phyloP scores from a whole-genome alignment of 73 alveolate species.

The Effrenium voratum region DNA sequence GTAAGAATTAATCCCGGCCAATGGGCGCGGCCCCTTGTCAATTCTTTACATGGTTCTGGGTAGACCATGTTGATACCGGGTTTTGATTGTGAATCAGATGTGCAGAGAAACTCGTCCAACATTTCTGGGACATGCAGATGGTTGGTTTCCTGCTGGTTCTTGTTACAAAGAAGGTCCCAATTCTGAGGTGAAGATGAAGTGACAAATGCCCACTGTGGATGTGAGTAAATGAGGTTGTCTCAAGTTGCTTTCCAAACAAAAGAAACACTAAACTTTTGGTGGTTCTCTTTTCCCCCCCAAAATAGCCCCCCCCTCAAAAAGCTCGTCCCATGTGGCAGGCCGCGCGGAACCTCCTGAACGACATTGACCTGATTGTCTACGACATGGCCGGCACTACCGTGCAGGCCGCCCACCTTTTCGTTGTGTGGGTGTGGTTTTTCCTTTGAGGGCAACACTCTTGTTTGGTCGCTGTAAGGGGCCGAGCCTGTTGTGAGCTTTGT shows the following conservation, averaged over 20 bases:
- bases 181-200: neutral
- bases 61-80: no score
- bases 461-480: neutral
- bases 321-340: constrained; percentile 13
- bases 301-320: neutral
- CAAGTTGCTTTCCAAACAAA: neutral
- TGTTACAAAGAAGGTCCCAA: neutral
- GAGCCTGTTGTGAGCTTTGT: neutral
- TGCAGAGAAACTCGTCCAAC: no score
- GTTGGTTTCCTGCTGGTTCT: neutral
- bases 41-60: neutral
- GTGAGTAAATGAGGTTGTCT: neutral
- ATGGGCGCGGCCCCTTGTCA: neutral
- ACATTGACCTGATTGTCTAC: constrained; percentile 67
- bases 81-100: no score
- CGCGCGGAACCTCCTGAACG: constrained; percentile 54
- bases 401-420: constrained; percentile 62
- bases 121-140: no score
- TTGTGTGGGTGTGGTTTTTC: no score
- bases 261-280: neutral
- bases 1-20: neutral
- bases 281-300: neutral
- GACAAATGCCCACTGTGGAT: neutral
- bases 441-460: neutral
- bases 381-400: constrained; percentile 93